Evolutionary conservation across 306 rosid genomes (phyloP), one percentile per base, ranked within the genome.

Genomic region (Benincasa hispida): DNA sequence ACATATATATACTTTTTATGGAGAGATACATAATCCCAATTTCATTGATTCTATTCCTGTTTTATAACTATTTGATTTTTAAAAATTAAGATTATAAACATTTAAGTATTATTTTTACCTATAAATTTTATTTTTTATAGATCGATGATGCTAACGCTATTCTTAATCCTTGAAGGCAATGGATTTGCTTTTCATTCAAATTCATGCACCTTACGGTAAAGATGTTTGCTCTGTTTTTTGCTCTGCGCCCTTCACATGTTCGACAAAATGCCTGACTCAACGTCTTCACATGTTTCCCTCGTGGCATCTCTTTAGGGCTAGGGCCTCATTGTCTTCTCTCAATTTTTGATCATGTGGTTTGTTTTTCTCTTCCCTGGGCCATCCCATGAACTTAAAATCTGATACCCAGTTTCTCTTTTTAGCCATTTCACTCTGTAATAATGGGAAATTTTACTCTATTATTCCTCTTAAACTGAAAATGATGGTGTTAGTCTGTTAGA

Each of bases 211-310:
- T 50, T 72, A 1, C 24, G 17, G 37, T 47, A 9, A 27, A 25
- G 58, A 14, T 72, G 58, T 27, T 18, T 65, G 12, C 72, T 35
- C 27, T 61, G 41, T 48, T 61, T 41, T 69, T 45, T 25, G 37
- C 15, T 47, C 37, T 27, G 59, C 15, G 10, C 41, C 76, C 35
- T 24, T 27, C 76, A 72, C 76, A 72, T 72, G 76, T 72, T 72
- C 58, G 76, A 72, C 76, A 72, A 72, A 72, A 72, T 47, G 39
- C 39, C 76, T 72, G 76, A 72, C 76, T 9, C 18, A 72, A 72
- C 39, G 14, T 17, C 58, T 27, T 47, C 41, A 4, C 21, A 8
- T 72, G 76, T 51, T 18, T 72, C 76, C 76, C 76, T 70, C 76
- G 27, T 70, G 76, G 76, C 35, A n/a, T 47, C 57, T 24, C 22